A percentile compares a stretch with the other conserved stretches of the same genome.
Evolutionary conservation across 1,284 basidiomycete genomes (phyloP).

Genomic region (Apiotrichum porosum): DNA sequence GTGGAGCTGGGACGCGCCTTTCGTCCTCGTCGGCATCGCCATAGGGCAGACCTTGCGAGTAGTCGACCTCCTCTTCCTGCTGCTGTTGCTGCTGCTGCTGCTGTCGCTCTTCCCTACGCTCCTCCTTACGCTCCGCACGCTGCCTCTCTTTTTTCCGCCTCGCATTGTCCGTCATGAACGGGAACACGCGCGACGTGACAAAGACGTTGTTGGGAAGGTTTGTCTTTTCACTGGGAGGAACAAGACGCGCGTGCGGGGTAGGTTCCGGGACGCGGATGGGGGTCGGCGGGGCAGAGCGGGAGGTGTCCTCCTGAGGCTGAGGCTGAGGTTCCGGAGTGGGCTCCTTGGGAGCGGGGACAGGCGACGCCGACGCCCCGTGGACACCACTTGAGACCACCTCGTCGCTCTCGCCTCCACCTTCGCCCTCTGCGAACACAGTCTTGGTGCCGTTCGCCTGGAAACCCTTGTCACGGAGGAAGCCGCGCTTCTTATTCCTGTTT

Average conservation of each 20-base stretch:
- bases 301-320: too few relatives aligned
- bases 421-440: conserved; percentile 26
- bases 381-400: too few relatives aligned
- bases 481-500: conserved; percentile 45
- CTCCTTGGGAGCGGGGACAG: background rate
- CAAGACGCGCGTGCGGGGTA: conserved; percentile 6
- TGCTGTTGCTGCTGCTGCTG: too few relatives aligned
- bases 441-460: conserved; percentile 24
- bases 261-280: conserved; percentile 7
- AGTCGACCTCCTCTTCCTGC: too few relatives aligned
- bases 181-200: conserved; percentile 31
- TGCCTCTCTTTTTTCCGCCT: conserved; percentile 2
- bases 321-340: too few relatives aligned
- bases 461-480: conserved; percentile 43
- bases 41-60: background rate
- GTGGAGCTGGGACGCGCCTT: too few relatives aligned
- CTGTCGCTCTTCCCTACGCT: too few relatives aligned
- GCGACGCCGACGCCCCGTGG: too few relatives aligned
- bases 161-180: conserved; percentile 12
- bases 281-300: conserved; percentile 4
- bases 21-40: conserved; percentile 1
- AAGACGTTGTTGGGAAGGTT: conserved; percentile 38
- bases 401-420: too few relatives aligned
- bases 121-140: background rate
- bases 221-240: conserved; percentile 27